Evolutionary conservation across 768 basidiomycete genomes (phyloP), one percentile per base, ranked within the genome.

Genomic region (Russula virescens): DNA sequence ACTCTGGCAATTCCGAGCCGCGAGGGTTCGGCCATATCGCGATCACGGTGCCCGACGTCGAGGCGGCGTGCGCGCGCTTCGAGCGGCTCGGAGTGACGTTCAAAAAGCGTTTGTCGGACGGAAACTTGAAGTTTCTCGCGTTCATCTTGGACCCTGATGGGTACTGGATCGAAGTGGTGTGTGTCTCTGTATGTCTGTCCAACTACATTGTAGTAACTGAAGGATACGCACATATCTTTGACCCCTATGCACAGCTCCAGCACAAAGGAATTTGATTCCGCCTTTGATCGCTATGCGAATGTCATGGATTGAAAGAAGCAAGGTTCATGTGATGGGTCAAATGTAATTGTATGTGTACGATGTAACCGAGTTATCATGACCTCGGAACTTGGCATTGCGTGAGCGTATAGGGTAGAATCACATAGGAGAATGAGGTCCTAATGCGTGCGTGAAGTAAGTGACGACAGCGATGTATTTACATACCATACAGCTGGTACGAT

Each of bases 11-110:
- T 75, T 72, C 82, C 4, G 94, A 95, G 5, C 88, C 90, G 31
- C 79, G 79, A 59, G 83, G 86, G 6, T 95, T 94, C 70, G 93
- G 94, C 0, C 95, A 97, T 74, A 92, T 95, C 68, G 90, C 89
- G 61, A 84, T 97, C 71, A 79, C 86, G 5, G 91, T 94, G 38
- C 87, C 88, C 66, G 81, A 97, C 71, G 80, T 98, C 68, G 81
- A 93, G 67, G 81, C 79, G 65, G 89, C 94, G 7, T 95, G 92
- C 64, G 87, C 81, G 53, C 81, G 92, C 28, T 89, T 99, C 63
- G 92, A 94, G 67, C 75, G 76, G 58, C 80, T 91, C 11, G 86
- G 86, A 1, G 94, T 96, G 25, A 73, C 76, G 28, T 98, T 96
- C 80, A 89, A 93, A 81, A 98, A 97, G 79, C 82, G 81, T 66